Evolutionary conservation across 2,329 filamentous ascomycete species (phyloP), one percentile per base, ranked within the genome.

Genomic region (Aureobasidium sp.): DNA sequence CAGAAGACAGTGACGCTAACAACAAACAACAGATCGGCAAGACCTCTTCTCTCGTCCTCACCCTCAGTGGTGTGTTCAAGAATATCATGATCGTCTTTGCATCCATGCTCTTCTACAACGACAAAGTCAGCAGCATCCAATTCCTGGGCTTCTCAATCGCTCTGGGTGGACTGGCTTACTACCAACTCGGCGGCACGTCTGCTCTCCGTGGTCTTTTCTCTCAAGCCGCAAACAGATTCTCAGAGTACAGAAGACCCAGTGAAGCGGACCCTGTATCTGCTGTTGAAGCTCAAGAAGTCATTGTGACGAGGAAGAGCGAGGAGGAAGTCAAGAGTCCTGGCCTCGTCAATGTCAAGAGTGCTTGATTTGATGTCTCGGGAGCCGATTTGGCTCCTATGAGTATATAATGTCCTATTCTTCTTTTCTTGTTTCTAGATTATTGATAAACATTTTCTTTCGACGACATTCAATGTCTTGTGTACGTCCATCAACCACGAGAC

Each of bases 131-230:
- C 9, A 37, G 47, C 32, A 60, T 66, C 4, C 66, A 68, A 46
- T 64, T 66, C 61, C 59, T 68, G 44, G 66, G 66, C 39, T 68
- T 67, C 78, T 80, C 79, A 69, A 86, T 89, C 69, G 86, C 87
- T 50, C 81, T 89, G 17, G 78, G 77, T 63, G 87, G 86, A 68
- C 86, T 89, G 80, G 74, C 87, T 63, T 87, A 87, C 79, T 89
- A 88, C 78, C 88, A 88, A 79, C 83, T 88, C 61, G 86, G 87
- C 48, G 82, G 81, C 65, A 88, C 60, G 10, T 52, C 60, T 20
- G 60, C 60, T 8, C 1, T 62, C 6, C 13, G 29, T 8, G 43
- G 26, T 6, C 55, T 37, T 20, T 50, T 5, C 10, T 27, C 34
- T 24, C 36, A 51, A 17, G 46, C 37, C 5, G 6, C 26, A 1